A percentile compares a stretch with the other conserved stretches of the same genome.
phyloP scores from a whole-genome alignment of 2,329 filamentous ascomycete genomes.

The Exophiala sp. region DNA sequence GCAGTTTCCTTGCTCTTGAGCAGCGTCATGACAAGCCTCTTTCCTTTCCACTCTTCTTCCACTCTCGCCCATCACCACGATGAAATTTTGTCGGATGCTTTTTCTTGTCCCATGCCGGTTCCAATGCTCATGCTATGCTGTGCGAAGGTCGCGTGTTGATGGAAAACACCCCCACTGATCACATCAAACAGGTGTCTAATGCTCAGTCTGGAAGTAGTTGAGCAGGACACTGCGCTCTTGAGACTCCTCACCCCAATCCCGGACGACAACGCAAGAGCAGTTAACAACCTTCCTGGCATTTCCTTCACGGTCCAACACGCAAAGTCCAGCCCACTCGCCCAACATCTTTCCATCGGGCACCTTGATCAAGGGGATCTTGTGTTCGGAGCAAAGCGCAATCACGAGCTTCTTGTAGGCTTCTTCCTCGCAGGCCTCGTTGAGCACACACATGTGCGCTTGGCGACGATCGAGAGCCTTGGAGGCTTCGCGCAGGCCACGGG shows the following conservation, averaged over 20 bases:
- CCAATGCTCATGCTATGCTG: not conserved
- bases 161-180: not conserved
- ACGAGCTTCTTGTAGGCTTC: conserved; percentile 99
- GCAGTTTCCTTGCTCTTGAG: too few species aligned
- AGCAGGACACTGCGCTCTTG: conserved; percentile 98
- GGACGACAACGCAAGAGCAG: conserved; percentile 99
- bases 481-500: conserved; percentile 95
- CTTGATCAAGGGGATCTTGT: conserved; percentile 99
- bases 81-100: not conserved
- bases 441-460: conserved; percentile 99
- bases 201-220: conserved; percentile 98
- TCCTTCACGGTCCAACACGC: conserved; percentile 97
- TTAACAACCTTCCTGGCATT: conserved; percentile 99
- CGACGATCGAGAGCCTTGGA: conserved; percentile 98
- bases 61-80: not conserved
- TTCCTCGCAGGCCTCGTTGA: conserved; percentile 99
- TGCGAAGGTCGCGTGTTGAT: not conserved
- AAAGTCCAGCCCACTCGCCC: conserved; percentile 99
- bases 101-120: not conserved
- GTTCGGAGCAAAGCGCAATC: conserved; percentile 96
- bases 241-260: conserved; percentile 99
- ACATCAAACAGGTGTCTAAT: conserved; percentile 34
- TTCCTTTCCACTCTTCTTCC: not conserved
- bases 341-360: conserved; percentile 99
- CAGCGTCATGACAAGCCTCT: not conserved